Evolutionary conservation across 2,329 filamentous ascomycete species (phyloP), one percentile per base, ranked within the genome.

Genomic region (Colletotrichum sp.): DNA sequence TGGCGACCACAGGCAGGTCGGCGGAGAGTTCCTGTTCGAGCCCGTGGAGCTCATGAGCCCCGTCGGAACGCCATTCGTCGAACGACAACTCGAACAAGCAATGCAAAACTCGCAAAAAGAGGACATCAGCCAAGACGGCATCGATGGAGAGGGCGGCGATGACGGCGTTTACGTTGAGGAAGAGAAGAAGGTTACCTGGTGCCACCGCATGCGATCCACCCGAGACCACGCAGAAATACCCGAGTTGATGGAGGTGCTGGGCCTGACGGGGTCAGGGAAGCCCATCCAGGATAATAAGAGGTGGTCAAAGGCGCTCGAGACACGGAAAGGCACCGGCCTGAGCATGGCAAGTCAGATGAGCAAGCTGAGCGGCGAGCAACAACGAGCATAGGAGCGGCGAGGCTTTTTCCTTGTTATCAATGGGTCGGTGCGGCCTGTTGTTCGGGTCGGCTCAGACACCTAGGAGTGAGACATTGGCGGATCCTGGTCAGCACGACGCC

Each of bases 11-110:
- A 87, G 89, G 68, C 93, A 95, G 84, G 92, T 94, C 4, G 94
- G 94, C 28, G 94, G 94, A 13, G 94, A 96, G 85, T 95, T 96
- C 77, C 82, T 96, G n/a, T 95, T 95, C 78, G 93, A 94, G 81
- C 90, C 89, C 0, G 75, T 83, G 3, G 83, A 86, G 5, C 74
- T 90, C 58, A 83, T 84, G 66, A 87, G 87, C 16, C 88, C 88
- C 1, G 82, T 89, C 13, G 77, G 83, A n/a, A 87, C 87, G 15
- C 88, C 88, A 3, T 82, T 82, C 71, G 82, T 83, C 21, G 85
- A 85, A 74, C 80, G 80, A 67, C 77, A 78, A 57, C 79, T 82
- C 16, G 82, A 77, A 66, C 67, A 77, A 16, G 72, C 78, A 4
- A 69, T 76, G 61, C 63, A 58, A 58, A 69, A 70, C 67, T 64